phyloP scores from a whole-genome alignment of 352 stramenopile genomes.

The Blastocystis sp. region DNA sequence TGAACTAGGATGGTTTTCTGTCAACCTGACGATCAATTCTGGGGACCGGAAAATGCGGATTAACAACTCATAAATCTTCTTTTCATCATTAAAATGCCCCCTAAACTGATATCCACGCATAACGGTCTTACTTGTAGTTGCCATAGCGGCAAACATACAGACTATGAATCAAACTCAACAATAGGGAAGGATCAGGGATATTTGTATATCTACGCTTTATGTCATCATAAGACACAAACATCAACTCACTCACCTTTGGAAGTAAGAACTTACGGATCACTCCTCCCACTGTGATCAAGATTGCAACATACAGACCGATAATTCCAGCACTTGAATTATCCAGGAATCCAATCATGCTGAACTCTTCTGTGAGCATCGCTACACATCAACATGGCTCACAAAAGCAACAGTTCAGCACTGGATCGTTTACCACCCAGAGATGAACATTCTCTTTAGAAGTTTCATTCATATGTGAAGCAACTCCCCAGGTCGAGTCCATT shows the following conservation, averaged over 20 bases:
- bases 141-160: not conserved
- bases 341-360: slow-evolving; percentile 4
- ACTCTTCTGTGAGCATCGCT: not conserved
- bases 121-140: not conserved
- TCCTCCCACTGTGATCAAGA: slow-evolving; percentile 22
- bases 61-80: not conserved
- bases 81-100: slow-evolving; percentile 22
- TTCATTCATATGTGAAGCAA: not conserved
- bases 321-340: not conserved
- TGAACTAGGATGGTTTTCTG: not conserved
- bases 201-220: not conserved
- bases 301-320: slow-evolving; percentile 17
- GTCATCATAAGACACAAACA: not conserved
- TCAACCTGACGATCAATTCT: slow-evolving; percentile 34
- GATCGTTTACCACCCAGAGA: slow-evolving; percentile 25
- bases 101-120: not conserved
- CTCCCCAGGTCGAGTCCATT: not conserved
- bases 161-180: slow-evolving; percentile 27
- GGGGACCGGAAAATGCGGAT: slow-evolving; percentile 33
- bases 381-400: not conserved
- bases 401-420: slow-evolving; percentile 34
- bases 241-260: not conserved
- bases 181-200: not conserved
- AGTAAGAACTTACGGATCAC: slow-evolving; percentile 2
- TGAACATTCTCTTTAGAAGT: not conserved